Evolutionary conservation across 805 yeast species (phyloP), one percentile per base, ranked within the genome.

Genomic region (Candida germanica): DNA sequence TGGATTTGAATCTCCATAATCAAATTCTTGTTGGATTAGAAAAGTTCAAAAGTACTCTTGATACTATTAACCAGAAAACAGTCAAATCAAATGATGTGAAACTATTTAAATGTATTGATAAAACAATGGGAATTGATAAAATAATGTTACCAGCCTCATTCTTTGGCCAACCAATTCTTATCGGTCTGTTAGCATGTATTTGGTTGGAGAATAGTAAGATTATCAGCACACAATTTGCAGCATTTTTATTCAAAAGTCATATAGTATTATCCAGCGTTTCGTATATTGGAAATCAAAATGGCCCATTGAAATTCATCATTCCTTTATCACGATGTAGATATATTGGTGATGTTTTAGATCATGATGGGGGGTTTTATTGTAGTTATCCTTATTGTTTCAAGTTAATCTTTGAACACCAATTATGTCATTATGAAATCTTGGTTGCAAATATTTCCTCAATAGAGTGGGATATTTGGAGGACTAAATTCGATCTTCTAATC

Each of bases 231-330:
- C 39, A 27, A 36, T 46, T 56, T 53, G 77, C 59, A 35, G 64
- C 51, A 28, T 38, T 76, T 28, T 46, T 76, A 14, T 77, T 73
- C 57, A 74, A 77, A 40, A 64, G 77, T 4, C 79, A 76, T 49
- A 48, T 78, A 18, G 43, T 79, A 1, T 39, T 74, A 23, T 55
- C 66, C 28, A 10, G 37, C 10, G 23, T 27, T 7, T 7, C 23
- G 10, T 7, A 10, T 7, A 6, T 20, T 7, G 23, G 23, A 20
- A 6, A 45, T 6, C 58, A 47, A 18, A 48, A 53, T 22, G 66
- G 57, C 4, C 12, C 30, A 9, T 61, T 75, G 5, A 58, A 55
- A 11, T 73, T 77, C 43, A 62, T 77, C 10, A 59, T 79, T 6
- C 80, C 84, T 0, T 51, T 77, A 21, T 45, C 68, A 5, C 57